Base-by-base conservation (phyloP, 768 basidiomycete species). In the Crucibulum laeve region DNA sequence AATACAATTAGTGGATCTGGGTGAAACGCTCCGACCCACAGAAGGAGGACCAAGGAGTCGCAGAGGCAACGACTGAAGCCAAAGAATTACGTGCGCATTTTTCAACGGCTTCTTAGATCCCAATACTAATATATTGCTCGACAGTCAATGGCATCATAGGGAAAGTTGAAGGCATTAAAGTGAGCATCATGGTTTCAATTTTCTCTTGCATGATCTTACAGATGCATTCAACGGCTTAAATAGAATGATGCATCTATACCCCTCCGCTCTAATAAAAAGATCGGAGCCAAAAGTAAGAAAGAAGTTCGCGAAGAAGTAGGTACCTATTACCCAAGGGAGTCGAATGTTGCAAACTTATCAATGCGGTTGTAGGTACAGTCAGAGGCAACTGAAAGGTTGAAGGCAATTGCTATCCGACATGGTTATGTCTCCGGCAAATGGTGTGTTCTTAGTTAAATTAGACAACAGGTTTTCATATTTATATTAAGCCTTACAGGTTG, bases 241-340 rank as follows among this genome's bases (percentile, higher is more conserved):
- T 28, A 87, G 84, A 79, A 82, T 40, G 82, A 87, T 44, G 58
- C 63, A 3, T 70, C 80, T 0, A 87, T 88, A 24, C 86, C 87
- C 4, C 43, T 71, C 4, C 80, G 83, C 4, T 72, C 79, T 4
- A 87, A 67, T 54, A 88, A 87, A 62, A 87, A 85, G 59, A 79
- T 80, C 17, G 84, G 84, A 4, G 69, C 70, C 0, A 82, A 75
- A 61, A 84, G 83, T 52, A 89, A 88, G 60, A 88, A 86, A 57
- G 83, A 88, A 59, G 59, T 83, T 5, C 74, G 84, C 32, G 86
- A 88, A 58, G 65, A 80, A 64, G 86, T 84, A 56, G 61, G 38
- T 24, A 25, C 30, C 15, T 38, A 30, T 25, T 28, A 15, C 6
- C 11, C 7, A 18, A 8, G 10, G 11, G 39, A 11, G 11, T 21